These are phyloP conservation scores for Tylopilus sp. DNA, from an alignment of 768 basidiomycete species.

Conservation along the genomic window DNA sequence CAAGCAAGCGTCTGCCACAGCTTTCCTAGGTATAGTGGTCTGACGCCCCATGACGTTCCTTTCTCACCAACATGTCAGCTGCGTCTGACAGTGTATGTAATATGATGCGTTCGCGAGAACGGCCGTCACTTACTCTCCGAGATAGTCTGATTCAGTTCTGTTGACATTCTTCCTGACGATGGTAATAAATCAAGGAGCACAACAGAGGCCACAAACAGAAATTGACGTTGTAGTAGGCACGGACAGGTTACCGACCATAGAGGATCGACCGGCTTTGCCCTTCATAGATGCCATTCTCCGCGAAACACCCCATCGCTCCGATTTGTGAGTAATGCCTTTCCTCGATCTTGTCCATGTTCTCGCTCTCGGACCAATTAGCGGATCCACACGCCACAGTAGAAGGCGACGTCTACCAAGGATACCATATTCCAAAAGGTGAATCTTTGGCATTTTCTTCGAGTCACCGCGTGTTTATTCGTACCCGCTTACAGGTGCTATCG, in stretches of 20 bases:
- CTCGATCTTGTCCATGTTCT: background rate
- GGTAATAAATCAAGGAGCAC: background rate
- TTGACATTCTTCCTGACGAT: background rate
- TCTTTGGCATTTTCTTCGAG: no score
- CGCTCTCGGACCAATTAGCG: no score
- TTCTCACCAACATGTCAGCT: background rate
- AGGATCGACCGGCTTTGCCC: background rate
- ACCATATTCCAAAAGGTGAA: no score
- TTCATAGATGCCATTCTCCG: background rate
- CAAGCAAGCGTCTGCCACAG: no score
- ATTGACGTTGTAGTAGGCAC: background rate
- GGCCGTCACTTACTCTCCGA: no score
- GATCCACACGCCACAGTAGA: background rate
- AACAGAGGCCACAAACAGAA: background rate
- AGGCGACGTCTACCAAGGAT: no score
- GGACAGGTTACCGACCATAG: background rate
- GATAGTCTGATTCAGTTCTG: background rate
- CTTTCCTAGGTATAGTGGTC: no score
- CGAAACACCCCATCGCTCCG: background rate
- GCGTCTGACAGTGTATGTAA: background rate
- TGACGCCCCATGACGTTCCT: no score
- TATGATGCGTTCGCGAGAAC: no score
- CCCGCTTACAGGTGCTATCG: no score
- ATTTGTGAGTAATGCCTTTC: background rate
- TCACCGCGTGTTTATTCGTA: no score